Base-by-base conservation (phyloP, 2,329 filamentous ascomycete species). In the Macrophomina phaseolina region DNA sequence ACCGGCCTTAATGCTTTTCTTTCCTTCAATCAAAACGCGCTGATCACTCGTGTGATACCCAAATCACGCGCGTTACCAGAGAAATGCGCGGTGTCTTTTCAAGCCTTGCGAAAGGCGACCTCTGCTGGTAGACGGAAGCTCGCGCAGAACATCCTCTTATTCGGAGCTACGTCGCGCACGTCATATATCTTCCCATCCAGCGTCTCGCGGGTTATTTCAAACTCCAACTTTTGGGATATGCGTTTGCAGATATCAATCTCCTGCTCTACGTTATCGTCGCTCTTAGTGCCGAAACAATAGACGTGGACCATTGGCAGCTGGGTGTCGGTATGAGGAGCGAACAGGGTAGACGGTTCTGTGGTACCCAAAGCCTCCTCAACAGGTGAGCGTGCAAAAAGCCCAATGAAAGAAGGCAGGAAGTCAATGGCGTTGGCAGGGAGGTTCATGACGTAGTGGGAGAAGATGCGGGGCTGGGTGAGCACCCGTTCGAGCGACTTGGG, bases 361-460 rank as follows among this genome's bases (percentile, higher is more conserved):
- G n/a, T 36, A 16, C 36, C 46, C 23, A 66, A 42, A 34, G 36
- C 53, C 12, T 67, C 49, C 23, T 32, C 55, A 16, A 63, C 56
- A 9, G 58, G 58, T 3, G 56, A 36, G 3, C 89, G 89, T n/a
- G 86, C 81, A 76, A 97, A 98, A 16, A 97, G 79, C 4, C 95
- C 94, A 23, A 89, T 87, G 83, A 93, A 96, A 12, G 83, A 82
- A 36, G 87, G 82, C 73, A 97, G 84, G 76, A 99, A 99, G 67
- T 91, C 89, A 68, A 95, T 90, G 0, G 95, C 94, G 0, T 89
- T 91, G 1, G 94, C 95, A 0, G 95, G 95, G 16, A 99, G 89
- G 80, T 99, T 99, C 92, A 99, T 97, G 71, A 98, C 91, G 77
- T 94, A 99, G 81, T 98, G 95, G n/a, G 89, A 86, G 76, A 98